A percentile compares a stretch with the other conserved stretches of the same genome.
Evolutionary conservation across 176 grass and related monocot species (phyloP).

Genomic region (Musa schizocarpa): DNA sequence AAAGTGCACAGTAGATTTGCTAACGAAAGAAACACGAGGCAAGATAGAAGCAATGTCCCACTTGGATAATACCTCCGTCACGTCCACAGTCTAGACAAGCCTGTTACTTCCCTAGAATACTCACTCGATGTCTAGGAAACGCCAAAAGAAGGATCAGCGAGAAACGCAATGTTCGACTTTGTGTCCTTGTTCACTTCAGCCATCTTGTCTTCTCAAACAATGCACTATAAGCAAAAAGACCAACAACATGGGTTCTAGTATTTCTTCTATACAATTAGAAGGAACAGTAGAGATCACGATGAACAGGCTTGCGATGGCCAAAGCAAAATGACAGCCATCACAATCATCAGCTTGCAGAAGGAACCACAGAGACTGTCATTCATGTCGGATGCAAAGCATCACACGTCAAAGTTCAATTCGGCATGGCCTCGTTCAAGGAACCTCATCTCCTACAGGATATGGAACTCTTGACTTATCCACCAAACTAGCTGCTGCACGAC

Average conservation of each 20-base stretch:
- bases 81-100: neutral
- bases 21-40: neutral
- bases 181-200: neutral
- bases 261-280: neutral
- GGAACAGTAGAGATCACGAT: neutral
- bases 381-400: neutral
- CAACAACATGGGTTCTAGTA: neutral
- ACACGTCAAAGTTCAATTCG: neutral
- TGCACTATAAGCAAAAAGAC: neutral
- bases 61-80: neutral
- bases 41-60: neutral
- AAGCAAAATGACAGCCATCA: neutral
- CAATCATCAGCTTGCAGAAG: neutral
- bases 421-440: neutral
- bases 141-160: neutral
- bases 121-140: neutral
- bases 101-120: neutral
- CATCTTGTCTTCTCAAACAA: neutral
- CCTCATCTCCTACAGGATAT: neutral
- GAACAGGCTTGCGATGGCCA: neutral
- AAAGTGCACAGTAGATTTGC: neutral
- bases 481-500: too few species aligned
- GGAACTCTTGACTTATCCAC: neutral
- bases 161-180: neutral
- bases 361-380: neutral